Conservation (phyloP, 495 filamentous ascomycete species). For the Entonaema liquescens region DNA sequence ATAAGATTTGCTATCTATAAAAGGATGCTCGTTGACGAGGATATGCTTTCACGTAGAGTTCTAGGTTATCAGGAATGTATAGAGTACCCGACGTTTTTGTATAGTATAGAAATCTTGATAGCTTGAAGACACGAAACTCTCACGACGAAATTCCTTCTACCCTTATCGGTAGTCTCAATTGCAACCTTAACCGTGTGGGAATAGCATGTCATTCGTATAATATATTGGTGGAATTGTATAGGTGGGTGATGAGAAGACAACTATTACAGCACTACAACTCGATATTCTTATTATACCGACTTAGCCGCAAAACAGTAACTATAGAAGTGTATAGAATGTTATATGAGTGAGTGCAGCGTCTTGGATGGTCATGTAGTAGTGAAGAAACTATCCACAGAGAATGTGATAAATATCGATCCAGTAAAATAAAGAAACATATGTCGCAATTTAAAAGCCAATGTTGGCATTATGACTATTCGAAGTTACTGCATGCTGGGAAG, state of each 20-base stretch:
- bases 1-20: no score
- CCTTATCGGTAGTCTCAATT: no score
- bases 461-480: neutral
- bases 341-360: neutral
- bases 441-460: neutral
- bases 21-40: neutral
- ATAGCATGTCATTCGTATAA: no score
- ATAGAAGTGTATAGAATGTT: neutral
- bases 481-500: neutral
- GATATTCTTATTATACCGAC: neutral
- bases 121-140: neutral
- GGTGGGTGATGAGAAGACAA: neutral
- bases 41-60: neutral
- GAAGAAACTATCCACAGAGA: neutral
- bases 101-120: neutral
- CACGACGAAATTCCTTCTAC: neutral
- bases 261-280: neutral
- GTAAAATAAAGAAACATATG: neutral
- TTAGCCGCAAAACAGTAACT: no score
- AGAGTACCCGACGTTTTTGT: no score
- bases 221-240: no score
- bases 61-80: no score
- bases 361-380: neutral
- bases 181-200: neutral
- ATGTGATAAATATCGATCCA: neutral